Evolutionary conservation across 148 eudicot genomes (phyloP).

Genomic region (Chenopodium album): DNA sequence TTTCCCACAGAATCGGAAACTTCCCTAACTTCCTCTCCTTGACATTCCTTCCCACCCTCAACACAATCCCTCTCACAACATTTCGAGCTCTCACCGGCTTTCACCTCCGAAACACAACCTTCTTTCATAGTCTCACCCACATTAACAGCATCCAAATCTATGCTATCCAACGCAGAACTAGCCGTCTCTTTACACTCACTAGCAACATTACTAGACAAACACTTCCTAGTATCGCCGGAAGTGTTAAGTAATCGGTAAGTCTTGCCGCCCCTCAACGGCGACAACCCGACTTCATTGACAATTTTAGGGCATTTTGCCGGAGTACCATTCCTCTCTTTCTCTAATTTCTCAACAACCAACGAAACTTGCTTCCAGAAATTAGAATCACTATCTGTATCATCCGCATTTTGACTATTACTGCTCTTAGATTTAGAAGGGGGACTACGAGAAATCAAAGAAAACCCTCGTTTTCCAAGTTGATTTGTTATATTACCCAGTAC

Average conservation of each 20-base stretch:
- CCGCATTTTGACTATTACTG: slow-evolving; percentile 1
- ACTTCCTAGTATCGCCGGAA: slow-evolving; percentile 18
- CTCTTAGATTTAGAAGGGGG: slow-evolving; percentile 30
- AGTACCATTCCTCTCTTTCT: slow-evolving; percentile 22
- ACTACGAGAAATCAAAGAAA: slow-evolving; percentile 25
- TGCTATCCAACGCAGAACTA: slow-evolving; percentile 18
- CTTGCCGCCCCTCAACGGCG: slow-evolving; percentile 38
- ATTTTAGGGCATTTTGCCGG: slow-evolving; percentile 18
- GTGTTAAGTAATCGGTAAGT: slow-evolving; percentile 36
- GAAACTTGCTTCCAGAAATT: slow-evolving; percentile 35
- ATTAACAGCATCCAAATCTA: slow-evolving; percentile 21
- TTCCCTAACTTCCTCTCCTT: slow-evolving; percentile 26
- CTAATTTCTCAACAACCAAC: slow-evolving; percentile 34
- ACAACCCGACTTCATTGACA: slow-evolving; percentile 26
- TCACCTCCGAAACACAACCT: slow-evolving; percentile 18
- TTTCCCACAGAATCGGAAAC: slow-evolving; percentile 27
- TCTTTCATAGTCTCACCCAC: slow-evolving; percentile 22
- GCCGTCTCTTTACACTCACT: slow-evolving; percentile 26
- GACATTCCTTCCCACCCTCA: slow-evolving; percentile 23
- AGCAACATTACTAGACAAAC: slow-evolving; percentile 11
- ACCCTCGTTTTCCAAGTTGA: slow-evolving; percentile 48
- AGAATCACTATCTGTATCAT: slow-evolving; percentile 19
- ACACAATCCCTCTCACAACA: slow-evolving; percentile 13
- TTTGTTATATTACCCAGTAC: slow-evolving; percentile 59
- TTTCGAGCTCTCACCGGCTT: slow-evolving; percentile 19